Conservation (phyloP, 148 eudicot genomes). For the Heliosperma pusillum region DNA sequence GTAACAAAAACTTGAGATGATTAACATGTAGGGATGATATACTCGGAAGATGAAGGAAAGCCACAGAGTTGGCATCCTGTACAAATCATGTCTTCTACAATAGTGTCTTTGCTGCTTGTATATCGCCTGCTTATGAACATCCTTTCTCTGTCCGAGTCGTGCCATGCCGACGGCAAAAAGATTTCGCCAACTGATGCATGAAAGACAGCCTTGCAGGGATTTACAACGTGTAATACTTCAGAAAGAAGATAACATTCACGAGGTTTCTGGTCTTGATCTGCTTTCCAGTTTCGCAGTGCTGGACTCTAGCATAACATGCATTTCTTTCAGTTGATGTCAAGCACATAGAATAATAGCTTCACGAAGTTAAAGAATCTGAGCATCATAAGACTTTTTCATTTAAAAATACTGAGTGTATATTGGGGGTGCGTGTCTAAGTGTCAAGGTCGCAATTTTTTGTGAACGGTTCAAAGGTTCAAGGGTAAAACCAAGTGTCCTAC, state of each 20-base stretch:
- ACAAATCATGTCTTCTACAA: slow-evolving; percentile 70
- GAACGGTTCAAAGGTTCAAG: no score
- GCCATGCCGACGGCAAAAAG: slow-evolving; percentile 48
- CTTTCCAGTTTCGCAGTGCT: slow-evolving; percentile 61
- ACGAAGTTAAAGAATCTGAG: not conserved
- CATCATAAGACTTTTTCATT: no score
- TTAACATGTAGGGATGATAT: not conserved
- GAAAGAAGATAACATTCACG: slow-evolving; percentile 45
- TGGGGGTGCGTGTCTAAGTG: no score
- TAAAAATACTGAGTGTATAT: no score
- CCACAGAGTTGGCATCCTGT: slow-evolving; percentile 78
- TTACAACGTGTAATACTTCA: slow-evolving; percentile 38
- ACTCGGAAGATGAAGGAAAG: slow-evolving; percentile 42
- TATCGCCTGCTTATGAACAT: slow-evolving; percentile 64
- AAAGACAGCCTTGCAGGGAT: slow-evolving; percentile 48
- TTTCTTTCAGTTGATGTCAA: slow-evolving; percentile 1
- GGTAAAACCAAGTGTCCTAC: no score
- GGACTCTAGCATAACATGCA: slow-evolving; percentile 26
- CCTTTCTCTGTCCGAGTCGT: slow-evolving; percentile 49
- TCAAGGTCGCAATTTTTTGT: no score
- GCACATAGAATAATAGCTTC: not conserved
- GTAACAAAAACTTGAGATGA: not conserved
- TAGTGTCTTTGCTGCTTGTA: slow-evolving; percentile 21
- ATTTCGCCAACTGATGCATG: slow-evolving; percentile 69
- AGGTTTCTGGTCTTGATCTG: slow-evolving; percentile 40